Base-by-base conservation (phyloP, 73 alveolate species). In the Breviolum minutum region DNA sequence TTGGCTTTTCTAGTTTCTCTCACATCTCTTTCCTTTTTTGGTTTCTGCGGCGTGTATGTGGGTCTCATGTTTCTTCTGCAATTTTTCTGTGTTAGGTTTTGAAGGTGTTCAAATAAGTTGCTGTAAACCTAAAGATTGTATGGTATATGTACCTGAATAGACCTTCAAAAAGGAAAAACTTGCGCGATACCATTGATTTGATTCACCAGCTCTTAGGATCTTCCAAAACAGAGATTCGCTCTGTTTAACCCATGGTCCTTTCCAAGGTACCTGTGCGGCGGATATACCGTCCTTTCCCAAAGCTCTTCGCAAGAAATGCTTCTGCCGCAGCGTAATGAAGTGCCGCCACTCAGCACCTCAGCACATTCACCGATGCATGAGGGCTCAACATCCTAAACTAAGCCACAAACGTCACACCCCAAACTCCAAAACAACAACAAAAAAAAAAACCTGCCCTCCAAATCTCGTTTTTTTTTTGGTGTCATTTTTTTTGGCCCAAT, bases 301-400 rank as follows among this genome's bases (percentile, higher is more conserved):
- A 7, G 98, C 98, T 29, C 98, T 63, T 5, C 98, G 90, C 81
- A 92, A 29, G 90, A 92, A 92, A 54, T 76, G 98, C 80, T n/a
- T 81, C 73, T 92, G 98, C 29, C 98, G 98, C 16, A 92, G 98
- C 89, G 61, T 92, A 17, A 92, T 22, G 73, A 92, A 92, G 68
- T 92, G 79, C 27, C 98, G 70, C 98, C 98, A 92, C 90, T 92
- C 98, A 22, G 98, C 98, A 26, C 98, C 98, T 92, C n/a, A 48
- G 16, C 32, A 40, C 54, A 40, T 40, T 40, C 54, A 40, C 0
- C 54, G 54, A 40, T 3, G 0, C 54, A 40, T 40, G 54, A 40
- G 54, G 54, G 54, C 54, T 40, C 54, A 3, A 40, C 54, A 40
- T 40, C 54, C 54, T 40, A 40, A 40, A 40, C 54, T 40, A 40